Conservation (phyloP, 2,329 filamentous ascomycete species). For the Diaporthe citri region DNA sequence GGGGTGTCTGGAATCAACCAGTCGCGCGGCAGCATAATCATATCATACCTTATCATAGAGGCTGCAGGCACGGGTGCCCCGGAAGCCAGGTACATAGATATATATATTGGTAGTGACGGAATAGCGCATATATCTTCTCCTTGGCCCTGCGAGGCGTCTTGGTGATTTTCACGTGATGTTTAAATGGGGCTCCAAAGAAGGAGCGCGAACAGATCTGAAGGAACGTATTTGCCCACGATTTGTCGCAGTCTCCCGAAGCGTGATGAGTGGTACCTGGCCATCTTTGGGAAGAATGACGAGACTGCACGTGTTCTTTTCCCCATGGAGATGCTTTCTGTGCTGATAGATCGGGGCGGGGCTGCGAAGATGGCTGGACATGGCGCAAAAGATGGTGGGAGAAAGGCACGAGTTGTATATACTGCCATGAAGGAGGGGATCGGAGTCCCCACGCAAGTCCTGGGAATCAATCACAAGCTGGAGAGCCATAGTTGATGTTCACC, state of each 20-base stretch:
- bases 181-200: slow-evolving; percentile 37
- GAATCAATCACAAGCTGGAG: background rate
- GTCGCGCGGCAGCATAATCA: slow-evolving; percentile 1
- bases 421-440: background rate
- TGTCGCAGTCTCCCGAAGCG: slow-evolving; percentile 27
- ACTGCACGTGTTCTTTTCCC: slow-evolving; percentile 1
- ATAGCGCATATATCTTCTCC: background rate
- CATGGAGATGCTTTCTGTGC: background rate
- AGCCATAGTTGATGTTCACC: background rate
- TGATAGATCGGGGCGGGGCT: slow-evolving; percentile 1
- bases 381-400: background rate
- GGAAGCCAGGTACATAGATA: slow-evolving; percentile 17
- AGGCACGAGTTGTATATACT: slow-evolving; percentile 17
- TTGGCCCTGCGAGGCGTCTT: background rate
- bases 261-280: slow-evolving; percentile 16
- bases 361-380: slow-evolving; percentile 9
- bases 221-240: slow-evolving; percentile 22
- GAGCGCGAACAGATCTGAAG: slow-evolving; percentile 16
- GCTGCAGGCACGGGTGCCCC: slow-evolving; percentile 2
- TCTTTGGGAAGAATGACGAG: background rate
- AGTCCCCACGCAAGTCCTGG: slow-evolving; percentile 31
- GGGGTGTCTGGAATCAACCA: background rate
- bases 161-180: background rate
- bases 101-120: slow-evolving; percentile 11
- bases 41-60: slow-evolving; percentile 29